Conservation (phyloP, 2,329 filamentous ascomycete genomes). For the Apiospora aurea region DNA sequence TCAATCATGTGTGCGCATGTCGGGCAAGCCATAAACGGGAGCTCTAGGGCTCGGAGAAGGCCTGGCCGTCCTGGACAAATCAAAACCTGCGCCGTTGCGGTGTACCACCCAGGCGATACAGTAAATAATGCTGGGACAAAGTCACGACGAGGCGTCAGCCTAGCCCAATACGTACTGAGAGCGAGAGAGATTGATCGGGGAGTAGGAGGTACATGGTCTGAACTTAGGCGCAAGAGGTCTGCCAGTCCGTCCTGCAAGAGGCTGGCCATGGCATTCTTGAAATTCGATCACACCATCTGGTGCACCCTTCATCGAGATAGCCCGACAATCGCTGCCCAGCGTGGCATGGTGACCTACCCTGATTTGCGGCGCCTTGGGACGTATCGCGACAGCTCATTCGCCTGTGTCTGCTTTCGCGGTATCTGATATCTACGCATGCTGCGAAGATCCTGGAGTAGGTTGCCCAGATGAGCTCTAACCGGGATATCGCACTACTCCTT, state of each 20-base stretch:
- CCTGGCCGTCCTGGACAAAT: conserved; percentile 12
- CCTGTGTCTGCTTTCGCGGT: background rate
- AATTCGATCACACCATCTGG: conserved; percentile 17
- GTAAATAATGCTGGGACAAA: background rate
- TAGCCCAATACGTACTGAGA: background rate
- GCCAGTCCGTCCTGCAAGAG: background rate
- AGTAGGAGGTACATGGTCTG: background rate
- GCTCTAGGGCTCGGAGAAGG: background rate
- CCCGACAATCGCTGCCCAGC: conserved; percentile 7
- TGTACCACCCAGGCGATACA: background rate
- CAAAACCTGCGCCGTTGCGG: conserved; percentile 1
- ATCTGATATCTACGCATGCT: background rate
- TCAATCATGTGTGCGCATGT: background rate
- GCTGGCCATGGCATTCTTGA: conserved; percentile 7
- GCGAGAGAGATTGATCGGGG: conserved; percentile 9
- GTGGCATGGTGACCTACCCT: conserved; percentile 14
- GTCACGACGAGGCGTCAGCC: background rate
- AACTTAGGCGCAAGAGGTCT: background rate
- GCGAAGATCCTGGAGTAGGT: background rate
- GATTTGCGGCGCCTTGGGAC: conserved; percentile 3
- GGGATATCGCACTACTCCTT: background rate
- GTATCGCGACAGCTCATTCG: background rate
- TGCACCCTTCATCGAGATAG: conserved; percentile 20
- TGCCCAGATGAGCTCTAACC: conserved; percentile 12
- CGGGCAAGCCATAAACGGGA: background rate